These are phyloP conservation scores for Hypoxylon sp. DNA, from an alignment of 2,329 filamentous ascomycete species.

Conservation along the genomic window DNA sequence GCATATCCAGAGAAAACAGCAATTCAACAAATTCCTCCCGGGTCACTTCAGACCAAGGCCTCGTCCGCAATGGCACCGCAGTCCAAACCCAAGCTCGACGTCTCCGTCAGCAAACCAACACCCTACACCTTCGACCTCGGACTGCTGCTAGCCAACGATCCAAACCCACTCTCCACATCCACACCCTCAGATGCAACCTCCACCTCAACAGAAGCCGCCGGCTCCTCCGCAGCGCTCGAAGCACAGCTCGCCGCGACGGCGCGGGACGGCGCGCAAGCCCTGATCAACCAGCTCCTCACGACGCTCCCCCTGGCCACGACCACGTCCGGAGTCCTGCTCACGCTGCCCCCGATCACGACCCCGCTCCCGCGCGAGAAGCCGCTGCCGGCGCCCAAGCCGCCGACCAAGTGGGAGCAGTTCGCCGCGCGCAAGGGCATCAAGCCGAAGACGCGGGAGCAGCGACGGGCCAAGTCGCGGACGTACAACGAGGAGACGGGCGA, in stretches of 20 bases:
- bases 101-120: constrained; percentile 49
- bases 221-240: constrained; percentile 66
- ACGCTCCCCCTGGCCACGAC: constrained; percentile 84
- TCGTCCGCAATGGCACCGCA: constrained; percentile 43
- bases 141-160: constrained; percentile 85
- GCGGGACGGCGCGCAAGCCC: constrained; percentile 88
- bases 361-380: constrained; percentile 91
- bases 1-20: neutral
- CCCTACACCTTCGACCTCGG: constrained; percentile 60
- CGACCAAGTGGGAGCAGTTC: constrained; percentile 96
- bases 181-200: constrained; percentile 6
- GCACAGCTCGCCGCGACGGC: constrained; percentile 77
- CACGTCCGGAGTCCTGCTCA: constrained; percentile 78
- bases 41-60: constrained; percentile 12
- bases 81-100: constrained; percentile 49
- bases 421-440: constrained; percentile 97
- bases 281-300: constrained; percentile 96
- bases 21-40: neutral
- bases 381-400: constrained; percentile 81
- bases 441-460: constrained; percentile 83
- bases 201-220: constrained; percentile 62
- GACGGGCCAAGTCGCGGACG: constrained; percentile 76
- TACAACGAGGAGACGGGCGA: constrained; percentile 88
- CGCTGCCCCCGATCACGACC: constrained; percentile 78
- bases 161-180: constrained; percentile 72